Evolutionary conservation across 2,329 filamentous ascomycete species (phyloP), one percentile per base, ranked within the genome.

Genomic region (Zymoseptoria crescenta): DNA sequence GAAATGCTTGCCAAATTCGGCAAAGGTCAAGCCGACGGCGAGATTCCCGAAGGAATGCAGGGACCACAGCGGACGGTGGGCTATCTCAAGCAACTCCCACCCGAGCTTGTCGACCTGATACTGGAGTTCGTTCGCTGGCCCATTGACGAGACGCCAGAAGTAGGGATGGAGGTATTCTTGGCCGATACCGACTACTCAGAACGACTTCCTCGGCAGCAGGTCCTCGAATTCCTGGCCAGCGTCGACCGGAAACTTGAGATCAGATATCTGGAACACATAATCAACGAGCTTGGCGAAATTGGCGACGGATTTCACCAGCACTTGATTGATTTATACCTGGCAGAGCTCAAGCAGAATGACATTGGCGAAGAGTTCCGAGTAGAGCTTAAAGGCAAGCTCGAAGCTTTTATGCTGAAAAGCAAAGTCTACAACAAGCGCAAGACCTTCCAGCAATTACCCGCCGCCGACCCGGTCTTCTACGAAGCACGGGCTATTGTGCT

Each of bases 151-250:
- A 85, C 90, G 62, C 84, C 91, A 0, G 81, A 85, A 1, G 76
- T 90, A 48, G 92, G 88, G 4, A 95, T 99, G 88, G 91, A 96
- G 64, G 83, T 99, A 0, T 99, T 99, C 74, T 76, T 94, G 0
- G 90, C 89, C 1, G 94, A 99, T 71, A 94, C 91, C 0, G 91
- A 96, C 71, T 97, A 97, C 69, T 92, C 94, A 1, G 94, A 97
- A 77, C 91, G 86, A 0, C 75, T 99, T 9, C 91, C 93, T 2
- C 82, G 93, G 49, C 83, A 89, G 29, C 82, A 78, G 56, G 89
- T 99, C 0, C 79, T 93, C 2, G 77, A 81, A 1, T 97, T 93
- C 68, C 76, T 99, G 3, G 81, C 84, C 49, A 75, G 77, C 0
- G 84, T 96, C 35, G 86, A 95, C 67, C 70, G 79, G 8, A 79